Base-by-base conservation (phyloP, 1,284 basidiomycete genomes). In the Pseudozyma tsukubaensis region DNA sequence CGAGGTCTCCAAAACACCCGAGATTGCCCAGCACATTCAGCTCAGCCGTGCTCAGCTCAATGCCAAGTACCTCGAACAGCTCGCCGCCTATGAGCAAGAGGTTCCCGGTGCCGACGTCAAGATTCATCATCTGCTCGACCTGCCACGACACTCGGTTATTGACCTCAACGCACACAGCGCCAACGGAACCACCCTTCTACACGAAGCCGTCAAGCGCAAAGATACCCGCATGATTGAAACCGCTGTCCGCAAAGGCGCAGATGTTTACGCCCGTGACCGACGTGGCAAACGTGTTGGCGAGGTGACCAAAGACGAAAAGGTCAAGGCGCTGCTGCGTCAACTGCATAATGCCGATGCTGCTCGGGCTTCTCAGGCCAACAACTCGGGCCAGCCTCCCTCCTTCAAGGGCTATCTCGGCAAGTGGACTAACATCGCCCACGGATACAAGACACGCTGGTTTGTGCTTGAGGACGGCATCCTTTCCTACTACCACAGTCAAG, bases 401-500 rank as follows among this genome's bases (percentile, higher is more conserved):
- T 83, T 83, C 71, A 79, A 79, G 13, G 82, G 82, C 36, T 84
- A 81, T 53, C 60, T 85, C 18, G 92, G 91, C 82, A 96, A 96
- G 85, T 96, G 94, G 84, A 91, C 92, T 5, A 96, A 95, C 77
- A 91, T 95, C 42, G 93, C 93, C 0, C 90, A 90, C 76, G 94
- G 96, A 0, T 97, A 95, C 85, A 92, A 91, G 77, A 92, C 92
- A 0, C 88, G 96, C 0, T 98, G 95, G 94, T 97, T 98, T 81
- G 94, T 97, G 0, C 88, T 98, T 40, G 90, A 92, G 77, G 90
- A 92, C 67, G 96, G 94, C 6, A 87, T 92, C 36, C 86, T 96
- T 12, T 79, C 77, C 14, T 64, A 96, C 83, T 96, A 94, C 83
- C 92, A 92, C 37, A 91, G 92, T 78, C 93, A 94, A 78, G 94